These are phyloP conservation scores for Microdochium trichocladiopsis DNA, from an alignment of 2,329 filamentous ascomycete genomes.

Conservation along the genomic window DNA sequence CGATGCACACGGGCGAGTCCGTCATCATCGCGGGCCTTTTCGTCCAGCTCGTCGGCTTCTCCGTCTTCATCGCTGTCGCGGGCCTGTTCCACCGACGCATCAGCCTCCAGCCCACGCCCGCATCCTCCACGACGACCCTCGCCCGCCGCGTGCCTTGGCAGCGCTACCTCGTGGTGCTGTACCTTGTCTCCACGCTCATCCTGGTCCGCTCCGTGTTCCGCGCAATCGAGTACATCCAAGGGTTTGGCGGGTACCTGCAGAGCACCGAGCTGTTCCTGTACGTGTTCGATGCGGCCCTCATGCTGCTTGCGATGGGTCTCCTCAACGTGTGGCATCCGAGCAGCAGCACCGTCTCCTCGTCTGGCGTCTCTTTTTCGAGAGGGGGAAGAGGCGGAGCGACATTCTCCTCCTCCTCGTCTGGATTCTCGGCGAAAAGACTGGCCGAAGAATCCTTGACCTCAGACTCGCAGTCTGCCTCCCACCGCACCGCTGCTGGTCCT, in stretches of 20 bases:
- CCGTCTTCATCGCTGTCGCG: conserved; percentile 36
- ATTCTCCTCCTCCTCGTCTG: too few species aligned
- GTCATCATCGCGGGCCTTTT: conserved; percentile 41
- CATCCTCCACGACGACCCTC: not conserved
- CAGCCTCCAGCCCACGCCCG: too few species aligned
- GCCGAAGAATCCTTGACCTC: too few species aligned
- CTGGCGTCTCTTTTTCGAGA: too few species aligned
- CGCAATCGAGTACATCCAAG: conserved; percentile 26
- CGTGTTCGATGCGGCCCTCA: conserved; percentile 19
- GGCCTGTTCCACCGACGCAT: conserved; percentile 37
- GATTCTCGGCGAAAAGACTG: too few species aligned
- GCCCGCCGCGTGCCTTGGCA: conserved; percentile 10
- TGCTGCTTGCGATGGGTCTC: conserved; percentile 7
- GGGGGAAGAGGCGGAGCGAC: too few species aligned
- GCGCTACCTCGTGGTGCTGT: conserved; percentile 10
- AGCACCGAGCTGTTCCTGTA: conserved; percentile 17
- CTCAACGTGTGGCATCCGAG: conserved; percentile 1
- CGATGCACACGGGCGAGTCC: conserved; percentile 25
- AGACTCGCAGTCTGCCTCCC: too few species aligned
- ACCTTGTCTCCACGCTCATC: conserved; percentile 16
- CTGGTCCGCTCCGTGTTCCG: conserved; percentile 26
- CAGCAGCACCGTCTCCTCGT: not conserved
- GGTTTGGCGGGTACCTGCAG: conserved; percentile 14
- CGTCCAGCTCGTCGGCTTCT: conserved; percentile 42
- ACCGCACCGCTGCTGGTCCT: too few species aligned